Evolutionary conservation across 2,329 filamentous ascomycete species (phyloP), one percentile per base, ranked within the genome.

Genomic region (Dactylellina haptotyla): DNA sequence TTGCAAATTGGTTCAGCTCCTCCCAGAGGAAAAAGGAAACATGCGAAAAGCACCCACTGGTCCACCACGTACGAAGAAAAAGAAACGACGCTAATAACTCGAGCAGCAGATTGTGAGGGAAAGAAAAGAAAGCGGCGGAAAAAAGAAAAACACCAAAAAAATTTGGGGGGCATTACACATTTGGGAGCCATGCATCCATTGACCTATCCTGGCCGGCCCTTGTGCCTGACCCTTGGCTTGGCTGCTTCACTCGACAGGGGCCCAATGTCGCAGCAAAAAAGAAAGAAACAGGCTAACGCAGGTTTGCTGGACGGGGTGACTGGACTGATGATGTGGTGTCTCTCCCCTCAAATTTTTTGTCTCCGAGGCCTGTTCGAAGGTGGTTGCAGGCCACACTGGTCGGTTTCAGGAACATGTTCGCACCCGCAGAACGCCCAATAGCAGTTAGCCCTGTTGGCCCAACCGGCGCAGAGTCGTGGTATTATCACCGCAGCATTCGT

Each of bases 1-100:
- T 54, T 66, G 61, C 69, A 66, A 73, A 73, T 66, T 73, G 61
- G 69, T 66, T 73, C 69, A 73, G 69, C 69, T 73, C 69, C 69
- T 73, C 69, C 59, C 59, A 61, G n/a, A 20, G 28, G 54, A 66
- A 73, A 73, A 73, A 73, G 43, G 66, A 73, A 73, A 16, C 23
- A 1, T 20, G n/a, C n/a, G n/a, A n/a, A n/a, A n/a, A n/a, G n/a
- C n/a, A n/a, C n/a, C n/a, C n/a, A n/a, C n/a, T n/a, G n/a, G n/a
- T n/a, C n/a, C 26, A 4, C 45, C 18, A 20, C n/a, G 30, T 12
- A 1, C 12, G 14, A 18, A 41, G 18, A 53, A 62, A 50, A 53
- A 51, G n/a, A n/a, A n/a, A n/a, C n/a, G n/a, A n/a, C n/a, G n/a
- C n/a, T n/a, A n/a, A n/a, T n/a, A n/a, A n/a, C n/a, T n/a, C n/a